These are phyloP conservation scores for Paecilomyces variotii DNA, from an alignment of 2,329 filamentous ascomycete species.

Conservation along the genomic window DNA sequence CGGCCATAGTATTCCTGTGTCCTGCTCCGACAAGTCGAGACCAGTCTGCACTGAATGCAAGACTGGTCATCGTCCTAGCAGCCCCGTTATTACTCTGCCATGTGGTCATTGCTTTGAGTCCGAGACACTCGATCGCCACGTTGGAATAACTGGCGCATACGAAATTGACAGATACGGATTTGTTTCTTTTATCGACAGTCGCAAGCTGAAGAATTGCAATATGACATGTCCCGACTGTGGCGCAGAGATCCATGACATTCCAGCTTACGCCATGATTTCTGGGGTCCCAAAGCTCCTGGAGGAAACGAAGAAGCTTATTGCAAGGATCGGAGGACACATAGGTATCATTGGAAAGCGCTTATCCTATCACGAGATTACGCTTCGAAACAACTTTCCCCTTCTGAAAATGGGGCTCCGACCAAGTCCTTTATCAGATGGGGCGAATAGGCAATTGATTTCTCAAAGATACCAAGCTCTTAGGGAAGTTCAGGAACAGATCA, in stretches of 20 bases:
- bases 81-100: conserved; percentile 5
- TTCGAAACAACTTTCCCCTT: conserved; percentile 9
- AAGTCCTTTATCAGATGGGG: conserved; percentile 14
- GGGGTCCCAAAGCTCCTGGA: conserved; percentile 8
- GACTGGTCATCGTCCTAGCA: neutral
- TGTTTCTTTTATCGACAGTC: neutral
- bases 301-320: conserved; percentile 13
- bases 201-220: neutral
- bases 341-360: conserved; percentile 9
- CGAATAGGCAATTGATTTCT: conserved; percentile 13
- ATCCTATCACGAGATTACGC: conserved; percentile 5
- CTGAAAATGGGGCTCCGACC: conserved; percentile 13
- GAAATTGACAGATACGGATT: conserved; percentile 1
- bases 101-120: conserved; percentile 10
- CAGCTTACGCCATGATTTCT: conserved; percentile 9
- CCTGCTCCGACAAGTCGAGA: conserved; percentile 9
- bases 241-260: neutral
- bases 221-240: conserved; percentile 12
- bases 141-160: neutral
- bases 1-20: conserved; percentile 11
- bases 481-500: conserved; percentile 12
- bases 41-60: conserved; percentile 8
- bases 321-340: conserved; percentile 13
- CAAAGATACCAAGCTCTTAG: conserved; percentile 11
- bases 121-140: conserved; percentile 7